Percentiles rank a stretch among this genome's conserved stretches.
Conservation (phyloP, 257 asterid genomes). For the Primulina eburnea region DNA sequence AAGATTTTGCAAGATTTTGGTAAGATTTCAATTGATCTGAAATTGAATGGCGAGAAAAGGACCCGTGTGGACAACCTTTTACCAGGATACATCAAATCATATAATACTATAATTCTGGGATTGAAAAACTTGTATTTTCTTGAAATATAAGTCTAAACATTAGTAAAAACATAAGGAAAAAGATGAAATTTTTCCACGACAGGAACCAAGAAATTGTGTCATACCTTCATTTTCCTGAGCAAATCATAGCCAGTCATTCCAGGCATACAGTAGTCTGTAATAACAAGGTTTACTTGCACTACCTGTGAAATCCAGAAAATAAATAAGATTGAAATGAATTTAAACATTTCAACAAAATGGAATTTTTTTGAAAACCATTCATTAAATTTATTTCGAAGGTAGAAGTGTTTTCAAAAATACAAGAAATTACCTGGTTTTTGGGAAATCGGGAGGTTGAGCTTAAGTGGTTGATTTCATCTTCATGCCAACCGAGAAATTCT, state of each 20-base stretch:
- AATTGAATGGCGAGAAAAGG: neutral
- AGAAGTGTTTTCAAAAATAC: too few relatives aligned
- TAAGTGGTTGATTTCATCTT: slow-evolving; percentile 26
- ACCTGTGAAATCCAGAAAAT: slow-evolving; percentile 19
- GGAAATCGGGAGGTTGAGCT: slow-evolving; percentile 37
- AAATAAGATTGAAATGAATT: neutral
- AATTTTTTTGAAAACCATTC: too few relatives aligned
- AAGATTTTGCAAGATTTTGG: neutral
- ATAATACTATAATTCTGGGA: neutral
- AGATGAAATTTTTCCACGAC: too few relatives aligned
- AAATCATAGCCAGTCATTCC: slow-evolving; percentile 60
- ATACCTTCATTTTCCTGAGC: slow-evolving; percentile 50
- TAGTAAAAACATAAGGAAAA: neutral
- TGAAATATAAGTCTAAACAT: neutral
- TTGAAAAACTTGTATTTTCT: neutral
- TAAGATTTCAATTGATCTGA: neutral
- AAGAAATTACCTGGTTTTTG: slow-evolving; percentile 34
- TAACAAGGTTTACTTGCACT: slow-evolving; percentile 49
- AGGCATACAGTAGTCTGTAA: slow-evolving; percentile 64
- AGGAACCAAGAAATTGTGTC: neutral
- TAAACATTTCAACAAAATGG: neutral
- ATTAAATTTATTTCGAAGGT: too few relatives aligned
- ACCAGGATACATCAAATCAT: neutral
- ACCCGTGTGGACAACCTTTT: neutral
- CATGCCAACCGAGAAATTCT: slow-evolving; percentile 52